A percentile compares a stretch with the other conserved stretches of the same genome.
Conservation (phyloP, 176 grass and related monocot genomes). For the Elymus sibiricus region DNA sequence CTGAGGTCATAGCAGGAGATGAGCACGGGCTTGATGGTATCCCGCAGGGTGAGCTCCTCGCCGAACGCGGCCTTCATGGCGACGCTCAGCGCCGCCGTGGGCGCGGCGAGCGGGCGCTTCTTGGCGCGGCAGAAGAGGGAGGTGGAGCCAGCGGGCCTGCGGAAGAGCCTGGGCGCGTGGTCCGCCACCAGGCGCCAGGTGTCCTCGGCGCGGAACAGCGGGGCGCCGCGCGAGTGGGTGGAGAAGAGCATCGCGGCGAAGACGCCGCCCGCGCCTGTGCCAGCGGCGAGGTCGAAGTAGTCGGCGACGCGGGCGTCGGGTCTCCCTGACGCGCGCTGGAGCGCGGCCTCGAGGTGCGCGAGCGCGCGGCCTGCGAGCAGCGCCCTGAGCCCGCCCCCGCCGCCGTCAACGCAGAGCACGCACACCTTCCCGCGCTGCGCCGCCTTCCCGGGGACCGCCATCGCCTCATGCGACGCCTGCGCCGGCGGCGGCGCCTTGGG, state of each 20-base stretch:
- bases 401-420: conserved; percentile 87
- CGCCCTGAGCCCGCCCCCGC: conserved; percentile 61
- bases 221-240: conserved; percentile 53
- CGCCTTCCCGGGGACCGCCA: not conserved
- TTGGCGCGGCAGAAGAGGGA: conserved; percentile 40
- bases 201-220: conserved; percentile 80
- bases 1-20: conserved; percentile 90
- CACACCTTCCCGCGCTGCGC: conserved; percentile 79
- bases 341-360: conserved; percentile 74
- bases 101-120: conserved; percentile 42
- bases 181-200: conserved; percentile 83
- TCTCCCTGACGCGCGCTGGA: conserved; percentile 62
- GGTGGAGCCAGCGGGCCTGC: conserved; percentile 8
- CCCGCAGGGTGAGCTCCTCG: conserved; percentile 71
- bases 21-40: conserved; percentile 90
- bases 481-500: conserved; percentile 14
- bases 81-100: conserved; percentile 57
- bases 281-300: conserved; percentile 90
- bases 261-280: conserved; percentile 78
- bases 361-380: conserved; percentile 76
- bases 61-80: conserved; percentile 79
- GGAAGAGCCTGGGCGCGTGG: conserved; percentile 63
- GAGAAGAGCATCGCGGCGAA: conserved; percentile 94
- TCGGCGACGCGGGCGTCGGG: conserved; percentile 73
- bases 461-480: not conserved